phyloP scores from a whole-genome alignment of 768 basidiomycete genomes.

The Omphalotus guepiniiformis region DNA sequence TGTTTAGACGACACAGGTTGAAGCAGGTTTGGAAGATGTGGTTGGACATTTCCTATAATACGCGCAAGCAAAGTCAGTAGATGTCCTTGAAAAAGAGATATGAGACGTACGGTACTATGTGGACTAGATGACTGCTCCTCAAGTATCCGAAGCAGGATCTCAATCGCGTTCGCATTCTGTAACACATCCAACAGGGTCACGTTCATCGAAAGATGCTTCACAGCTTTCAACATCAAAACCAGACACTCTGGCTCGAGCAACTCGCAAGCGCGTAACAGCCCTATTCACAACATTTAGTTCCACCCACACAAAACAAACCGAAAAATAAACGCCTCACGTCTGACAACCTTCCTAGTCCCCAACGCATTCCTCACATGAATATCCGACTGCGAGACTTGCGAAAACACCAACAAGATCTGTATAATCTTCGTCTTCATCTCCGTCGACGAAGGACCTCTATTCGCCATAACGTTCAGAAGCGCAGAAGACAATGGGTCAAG shows the following conservation, averaged over 20 bases:
- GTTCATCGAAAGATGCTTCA: constrained; percentile 96
- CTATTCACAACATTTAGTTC: constrained; percentile 32
- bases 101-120: constrained; percentile 67
- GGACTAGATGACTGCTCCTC: constrained; percentile 76
- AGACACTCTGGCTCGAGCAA: constrained; percentile 84
- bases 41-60: constrained; percentile 85
- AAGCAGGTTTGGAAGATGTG: constrained; percentile 97
- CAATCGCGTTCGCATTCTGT: constrained; percentile 94
- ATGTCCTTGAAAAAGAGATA: not conserved
- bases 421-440: constrained; percentile 89
- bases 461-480: constrained; percentile 81
- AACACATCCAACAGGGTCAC: constrained; percentile 85
- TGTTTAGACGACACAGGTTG: constrained; percentile 93
- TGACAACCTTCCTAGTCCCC: constrained; percentile 83
- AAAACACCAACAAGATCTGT: constrained; percentile 85
- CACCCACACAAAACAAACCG: constrained; percentile 1
- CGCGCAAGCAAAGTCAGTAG: not conserved
- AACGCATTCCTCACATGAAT: constrained; percentile 90
- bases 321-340: constrained; percentile 54
- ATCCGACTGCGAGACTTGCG: constrained; percentile 95
- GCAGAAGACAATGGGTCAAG: constrained; percentile 91
- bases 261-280: constrained; percentile 83
- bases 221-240: constrained; percentile 86
- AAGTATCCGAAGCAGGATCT: constrained; percentile 81
- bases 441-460: constrained; percentile 55